Percentiles rank a stretch among this genome's conserved stretches.
phyloP scores from a whole-genome alignment of 106 monocot species.

The Acorus gramineus region DNA sequence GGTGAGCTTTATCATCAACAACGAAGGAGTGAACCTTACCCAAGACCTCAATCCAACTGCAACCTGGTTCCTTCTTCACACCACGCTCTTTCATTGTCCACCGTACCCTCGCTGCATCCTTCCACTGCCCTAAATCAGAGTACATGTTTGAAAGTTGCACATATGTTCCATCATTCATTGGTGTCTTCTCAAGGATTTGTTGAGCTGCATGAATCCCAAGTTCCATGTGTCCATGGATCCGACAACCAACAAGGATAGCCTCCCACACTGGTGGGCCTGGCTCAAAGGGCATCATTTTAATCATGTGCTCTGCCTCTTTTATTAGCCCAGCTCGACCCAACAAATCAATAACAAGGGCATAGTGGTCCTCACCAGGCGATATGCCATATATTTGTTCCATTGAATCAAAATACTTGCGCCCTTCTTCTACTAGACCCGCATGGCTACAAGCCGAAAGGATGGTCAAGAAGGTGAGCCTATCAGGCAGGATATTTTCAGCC shows the following conservation, averaged over 20 bases:
- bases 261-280: conserved; percentile 45
- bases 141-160: neutral
- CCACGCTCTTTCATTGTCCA: neutral
- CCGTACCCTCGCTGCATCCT: neutral
- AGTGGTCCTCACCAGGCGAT: conserved; percentile 51
- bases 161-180: conserved; percentile 29
- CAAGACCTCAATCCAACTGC: neutral
- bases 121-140: neutral
- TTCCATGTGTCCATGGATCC: conserved; percentile 30
- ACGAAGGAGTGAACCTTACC: neutral
- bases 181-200: conserved; percentile 58
- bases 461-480: conserved; percentile 54
- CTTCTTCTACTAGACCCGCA: conserved; percentile 36
- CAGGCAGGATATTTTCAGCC: conserved; percentile 38
- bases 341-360: conserved; percentile 48
- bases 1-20: neutral
- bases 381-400: conserved; percentile 36
- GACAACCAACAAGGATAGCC: conserved; percentile 42
- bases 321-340: conserved; percentile 37
- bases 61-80: neutral
- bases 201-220: conserved; percentile 69
- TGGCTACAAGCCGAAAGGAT: conserved; percentile 65
- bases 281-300: conserved; percentile 7
- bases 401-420: conserved; percentile 25
- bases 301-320: conserved; percentile 20